A percentile compares a stretch with the other conserved stretches of the same genome.
Evolutionary conservation across 345 rosid genomes (phyloP).

Genomic region (Clausena lansium): DNA sequence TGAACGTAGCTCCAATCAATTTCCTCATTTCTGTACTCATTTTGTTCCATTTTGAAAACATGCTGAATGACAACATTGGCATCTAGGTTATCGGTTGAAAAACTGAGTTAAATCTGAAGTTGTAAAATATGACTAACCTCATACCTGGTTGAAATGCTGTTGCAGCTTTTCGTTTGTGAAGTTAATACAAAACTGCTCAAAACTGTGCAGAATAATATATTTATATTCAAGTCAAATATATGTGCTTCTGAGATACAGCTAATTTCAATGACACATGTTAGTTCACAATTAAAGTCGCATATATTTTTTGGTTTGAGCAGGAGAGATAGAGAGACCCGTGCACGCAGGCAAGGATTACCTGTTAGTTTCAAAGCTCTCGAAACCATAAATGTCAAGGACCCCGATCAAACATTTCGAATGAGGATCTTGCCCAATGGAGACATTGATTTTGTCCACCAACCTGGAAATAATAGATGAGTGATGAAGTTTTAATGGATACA

Average conservation of each 20-base stretch:
- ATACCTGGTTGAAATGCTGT: conserved; percentile 99
- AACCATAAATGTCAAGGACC: conserved; percentile 90
- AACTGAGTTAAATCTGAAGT: conserved; percentile 16
- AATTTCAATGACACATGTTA: background rate
- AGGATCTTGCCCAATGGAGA: conserved; percentile 76
- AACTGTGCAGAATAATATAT: conserved; percentile 43
- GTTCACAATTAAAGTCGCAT: background rate
- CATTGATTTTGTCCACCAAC: conserved; percentile 79
- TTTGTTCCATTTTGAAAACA: conserved; percentile 91
- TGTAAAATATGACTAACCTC: conserved; percentile 47
- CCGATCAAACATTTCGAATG: conserved; percentile 66
- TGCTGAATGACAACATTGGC: conserved; percentile 48
- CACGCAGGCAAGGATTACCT: conserved; percentile 48
- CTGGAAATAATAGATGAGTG: conserved; percentile 35
- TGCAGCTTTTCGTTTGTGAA: conserved; percentile 92
- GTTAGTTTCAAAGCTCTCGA: conserved; percentile 81
- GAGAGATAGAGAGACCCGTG: conserved; percentile 2
- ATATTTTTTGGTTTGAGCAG: background rate
- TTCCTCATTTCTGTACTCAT: conserved; percentile 65
- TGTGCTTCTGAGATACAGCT: background rate
- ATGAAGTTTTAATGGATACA: conserved; percentile 1
- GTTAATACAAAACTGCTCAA: conserved; percentile 93
- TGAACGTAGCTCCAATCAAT: conserved; percentile 89
- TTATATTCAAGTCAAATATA: conserved; percentile 7
- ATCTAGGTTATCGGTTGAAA: conserved; percentile 29